These are phyloP conservation scores for Phytophthora europaea DNA, from an alignment of 352 stramenopile species.

Conservation along the genomic window DNA sequence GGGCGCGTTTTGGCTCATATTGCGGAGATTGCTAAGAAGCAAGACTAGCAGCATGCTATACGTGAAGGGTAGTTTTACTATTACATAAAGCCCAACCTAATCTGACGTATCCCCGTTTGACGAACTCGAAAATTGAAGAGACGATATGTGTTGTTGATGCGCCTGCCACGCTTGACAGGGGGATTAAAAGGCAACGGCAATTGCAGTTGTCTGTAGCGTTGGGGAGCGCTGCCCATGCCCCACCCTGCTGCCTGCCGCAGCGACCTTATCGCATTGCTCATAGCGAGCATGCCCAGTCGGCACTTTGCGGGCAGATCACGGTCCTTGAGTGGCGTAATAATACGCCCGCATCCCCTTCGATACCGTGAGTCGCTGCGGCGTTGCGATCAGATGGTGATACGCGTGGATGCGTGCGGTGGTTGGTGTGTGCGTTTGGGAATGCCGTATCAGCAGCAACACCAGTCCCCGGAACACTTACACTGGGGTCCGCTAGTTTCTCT, in stretches of 20 bases:
- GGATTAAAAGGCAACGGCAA: neutral
- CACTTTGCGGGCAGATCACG: neutral
- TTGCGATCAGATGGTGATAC: no score
- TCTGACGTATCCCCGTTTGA: slow-evolving; percentile 9
- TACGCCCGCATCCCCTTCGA: neutral
- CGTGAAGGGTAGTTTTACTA: neutral
- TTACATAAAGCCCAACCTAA: slow-evolving; percentile 8
- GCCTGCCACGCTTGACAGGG: neutral
- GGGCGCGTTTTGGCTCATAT: neutral
- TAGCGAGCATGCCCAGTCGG: neutral
- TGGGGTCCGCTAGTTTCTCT: slow-evolving; percentile 2
- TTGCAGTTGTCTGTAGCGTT: neutral
- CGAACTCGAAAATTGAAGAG: slow-evolving; percentile 9
- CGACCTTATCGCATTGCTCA: slow-evolving; percentile 8
- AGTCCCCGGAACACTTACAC: neutral
- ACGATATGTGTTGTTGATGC: slow-evolving; percentile 6
- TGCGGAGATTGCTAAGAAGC: neutral
- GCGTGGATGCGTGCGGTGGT: no score
- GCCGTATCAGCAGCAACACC: slow-evolving; percentile 3
- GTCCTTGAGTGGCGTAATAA: slow-evolving; percentile 7
- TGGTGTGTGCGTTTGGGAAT: no score
- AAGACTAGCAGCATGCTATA: neutral
- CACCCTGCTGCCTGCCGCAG: slow-evolving; percentile 7
- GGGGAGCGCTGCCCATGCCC: neutral
- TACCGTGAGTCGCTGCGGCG: no score